Conservation (phyloP, 2,329 filamentous ascomycete genomes). For the Beauveria sp. region DNA sequence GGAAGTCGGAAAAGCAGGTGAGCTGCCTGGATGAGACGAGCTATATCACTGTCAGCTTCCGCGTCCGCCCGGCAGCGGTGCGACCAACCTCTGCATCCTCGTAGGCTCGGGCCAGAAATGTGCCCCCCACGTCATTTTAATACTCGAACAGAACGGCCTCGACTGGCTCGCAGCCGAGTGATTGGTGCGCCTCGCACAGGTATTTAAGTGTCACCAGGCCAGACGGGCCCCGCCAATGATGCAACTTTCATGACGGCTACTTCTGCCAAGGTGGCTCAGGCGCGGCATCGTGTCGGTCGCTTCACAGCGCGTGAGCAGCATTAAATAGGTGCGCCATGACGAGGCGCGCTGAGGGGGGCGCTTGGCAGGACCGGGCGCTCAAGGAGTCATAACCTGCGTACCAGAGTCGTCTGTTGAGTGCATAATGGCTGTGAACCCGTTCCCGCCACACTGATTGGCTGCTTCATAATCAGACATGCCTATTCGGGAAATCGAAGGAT, state of each 20-base stretch:
- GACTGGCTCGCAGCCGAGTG: slow-evolving; percentile 25
- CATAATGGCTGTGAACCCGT: too few relatives aligned
- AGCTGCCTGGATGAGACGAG: slow-evolving; percentile 32
- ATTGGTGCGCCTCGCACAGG: slow-evolving; percentile 24
- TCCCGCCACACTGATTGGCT: too few relatives aligned
- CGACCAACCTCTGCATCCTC: background rate
- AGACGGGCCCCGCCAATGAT: background rate
- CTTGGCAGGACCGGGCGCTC: too few relatives aligned
- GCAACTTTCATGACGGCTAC: background rate
- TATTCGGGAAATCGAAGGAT: too few relatives aligned
- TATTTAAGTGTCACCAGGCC: slow-evolving; percentile 22
- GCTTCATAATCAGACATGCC: too few relatives aligned
- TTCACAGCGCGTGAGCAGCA: background rate
- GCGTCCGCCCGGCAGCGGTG: background rate
- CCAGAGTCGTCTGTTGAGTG: too few relatives aligned
- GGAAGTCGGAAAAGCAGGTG: slow-evolving; percentile 39
- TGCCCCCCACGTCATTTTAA: slow-evolving; percentile 32
- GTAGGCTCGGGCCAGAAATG: slow-evolving; percentile 17
- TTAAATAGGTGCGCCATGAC: background rate
- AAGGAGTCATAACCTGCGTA: too few relatives aligned
- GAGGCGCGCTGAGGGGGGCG: too few relatives aligned
- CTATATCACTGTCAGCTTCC: background rate
- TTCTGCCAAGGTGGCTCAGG: background rate
- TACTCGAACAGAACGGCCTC: slow-evolving; percentile 34
- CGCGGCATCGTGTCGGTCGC: too few relatives aligned